Base-by-base conservation (phyloP, 306 rosid species). In the Ziziphus jujuba region DNA sequence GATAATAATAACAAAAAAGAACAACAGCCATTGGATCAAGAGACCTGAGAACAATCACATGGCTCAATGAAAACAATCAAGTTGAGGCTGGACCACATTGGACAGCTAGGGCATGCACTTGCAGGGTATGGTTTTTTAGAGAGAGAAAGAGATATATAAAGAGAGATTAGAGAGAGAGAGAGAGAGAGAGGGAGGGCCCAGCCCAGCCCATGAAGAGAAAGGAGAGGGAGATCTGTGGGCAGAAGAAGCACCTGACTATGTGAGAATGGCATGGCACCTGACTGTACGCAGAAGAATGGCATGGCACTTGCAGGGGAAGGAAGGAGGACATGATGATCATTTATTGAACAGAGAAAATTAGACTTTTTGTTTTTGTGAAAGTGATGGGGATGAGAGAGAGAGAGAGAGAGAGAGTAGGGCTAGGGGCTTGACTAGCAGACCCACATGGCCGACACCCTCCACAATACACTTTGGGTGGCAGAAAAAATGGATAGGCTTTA, bases 381-480 rank as follows among this genome's bases (percentile, higher is more conserved):
- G 65, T 33, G 77, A 71, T n/a, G 61, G 55, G 70, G 49, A 59
- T 14, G 24, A 1, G 50, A 35, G 60, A 7, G 38, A 36, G 9
- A 36, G 43, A 36, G 43, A 36, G 43, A 36, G 43, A 11, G 9
- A 6, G 6, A 36, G 9, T 36, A 6, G 6, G 6, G 6, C 43
- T 36, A 25, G 22, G 56, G n/a, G n/a, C n/a, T 72, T 63, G 59
- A 74, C 72, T 25, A 70, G 25, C 75, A 74, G 15, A 43, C 21
- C 45, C 89, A 85, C 84, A 79, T 83, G 91, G 87, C 91, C 89
- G 89, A 85, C 95, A 80, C 56, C 9, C 59, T 72, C 78, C 83
- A 67, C 21, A 40, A 50, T 31, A 72, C 71, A 79, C 80, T 76
- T 75, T 67, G 51, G 55, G 71, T 88, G 84, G 73, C 75, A 62